Base-by-base conservation (phyloP, 768 basidiomycete species). In the Clitopilus hobsonii region DNA sequence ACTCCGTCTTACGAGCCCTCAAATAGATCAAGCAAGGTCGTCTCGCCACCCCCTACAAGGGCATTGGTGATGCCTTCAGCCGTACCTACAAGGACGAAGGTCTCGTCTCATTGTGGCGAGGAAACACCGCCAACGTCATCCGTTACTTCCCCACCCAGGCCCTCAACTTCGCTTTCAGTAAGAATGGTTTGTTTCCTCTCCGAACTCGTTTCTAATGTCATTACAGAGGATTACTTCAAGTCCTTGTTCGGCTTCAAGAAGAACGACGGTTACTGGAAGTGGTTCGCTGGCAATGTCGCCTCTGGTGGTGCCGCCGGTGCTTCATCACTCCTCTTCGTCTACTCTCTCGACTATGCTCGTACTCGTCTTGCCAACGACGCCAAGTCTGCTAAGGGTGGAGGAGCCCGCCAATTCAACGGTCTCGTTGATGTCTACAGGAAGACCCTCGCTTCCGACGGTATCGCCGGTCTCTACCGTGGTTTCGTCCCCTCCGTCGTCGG, bases 91-190 rank as follows among this genome's bases (percentile, higher is more conserved):
- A 73, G 62, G 96, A 98, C 14, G 97, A 99, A 82, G 97, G 97
- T 73, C 77, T 97, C 52, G 81, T 94, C 59, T 90, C 97, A 20
- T 80, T 99, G 68, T 98, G 97, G 97, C 81, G 97, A 79, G 97
- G 97, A 75, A 99, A 99, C 87, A 98, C 96, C 56, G 96, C 97
- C 84, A 99, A 99, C 79, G 97, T 99, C 77, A 97, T 99, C 80
- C 95, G 97, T 72, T 99, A 99, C 90, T 99, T 99, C 94, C 97
- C 97, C 52, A 99, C 97, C 55, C 96, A 99, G 74, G 97, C 97
- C 36, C 78, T 98, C 66, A 99, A 99, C 91, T 98, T 99, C 68
- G 96, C 96, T 71, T 98, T 98, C 89, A 98, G 91, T 97, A 64
- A 65, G 94, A 85, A 38, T 63, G 55, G 30, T 11, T 18, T 29